phyloP scores from a whole-genome alignment of 495 filamentous ascomycete genomes.

The Talaromyces wortmannii region DNA sequence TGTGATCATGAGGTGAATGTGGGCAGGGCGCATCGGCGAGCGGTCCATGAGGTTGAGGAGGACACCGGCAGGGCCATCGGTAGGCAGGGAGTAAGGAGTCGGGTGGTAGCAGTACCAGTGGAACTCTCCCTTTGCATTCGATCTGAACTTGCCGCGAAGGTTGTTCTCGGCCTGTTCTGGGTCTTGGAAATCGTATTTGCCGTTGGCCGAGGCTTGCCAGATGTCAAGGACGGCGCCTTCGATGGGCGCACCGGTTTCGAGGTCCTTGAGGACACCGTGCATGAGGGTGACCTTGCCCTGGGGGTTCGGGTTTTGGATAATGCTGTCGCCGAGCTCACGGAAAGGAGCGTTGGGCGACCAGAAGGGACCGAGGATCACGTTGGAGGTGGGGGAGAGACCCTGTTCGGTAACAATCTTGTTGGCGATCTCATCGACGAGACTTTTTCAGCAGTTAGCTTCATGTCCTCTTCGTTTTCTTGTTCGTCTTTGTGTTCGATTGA shows the following conservation, averaged over 20 bases:
- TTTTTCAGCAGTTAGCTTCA: constrained; percentile 14
- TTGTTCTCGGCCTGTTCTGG: constrained; percentile 73
- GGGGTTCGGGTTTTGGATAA: constrained; percentile 60
- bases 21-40: constrained; percentile 45
- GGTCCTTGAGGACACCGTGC: constrained; percentile 69
- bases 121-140: constrained; percentile 70
- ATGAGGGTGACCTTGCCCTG: constrained; percentile 62
- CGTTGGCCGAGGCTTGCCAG: constrained; percentile 82
- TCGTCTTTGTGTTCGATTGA: neutral
- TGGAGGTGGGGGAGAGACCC: constrained; percentile 66
- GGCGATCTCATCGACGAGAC: constrained; percentile 78
- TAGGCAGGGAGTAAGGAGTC: constrained; percentile 71
- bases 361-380: constrained; percentile 81
- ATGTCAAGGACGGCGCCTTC: constrained; percentile 69
- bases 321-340: constrained; percentile 60
- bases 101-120: constrained; percentile 78
- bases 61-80: constrained; percentile 65
- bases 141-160: constrained; percentile 75
- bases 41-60: constrained; percentile 68
- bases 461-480: neutral
- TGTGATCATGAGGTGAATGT: constrained; percentile 45
- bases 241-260: constrained; percentile 66
- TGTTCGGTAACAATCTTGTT: constrained; percentile 70
- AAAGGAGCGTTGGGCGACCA: constrained; percentile 80
- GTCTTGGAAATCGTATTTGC: constrained; percentile 88